These are phyloP conservation scores for Aspergillus leporis DNA, from an alignment of 495 filamentous ascomycete genomes.

Conservation along the genomic window DNA sequence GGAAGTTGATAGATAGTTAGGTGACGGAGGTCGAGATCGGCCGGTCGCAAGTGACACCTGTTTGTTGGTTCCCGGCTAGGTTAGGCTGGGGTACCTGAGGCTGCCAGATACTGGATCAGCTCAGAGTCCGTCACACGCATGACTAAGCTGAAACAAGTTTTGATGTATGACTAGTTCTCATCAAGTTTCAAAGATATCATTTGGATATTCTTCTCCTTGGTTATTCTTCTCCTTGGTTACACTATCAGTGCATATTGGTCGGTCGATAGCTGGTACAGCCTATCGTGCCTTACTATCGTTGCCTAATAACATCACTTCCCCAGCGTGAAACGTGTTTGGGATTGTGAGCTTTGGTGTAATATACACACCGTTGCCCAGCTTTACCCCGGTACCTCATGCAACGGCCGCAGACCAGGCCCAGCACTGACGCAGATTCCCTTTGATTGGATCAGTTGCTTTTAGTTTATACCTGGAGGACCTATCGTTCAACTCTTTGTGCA, in stretches of 20 bases:
- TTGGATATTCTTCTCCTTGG: too few species aligned
- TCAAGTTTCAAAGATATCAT: too few species aligned
- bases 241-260: too few species aligned
- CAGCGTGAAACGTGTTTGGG: not conserved
- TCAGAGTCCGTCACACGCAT: too few species aligned
- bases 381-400: not conserved
- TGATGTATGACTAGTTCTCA: not conserved
- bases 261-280: too few species aligned
- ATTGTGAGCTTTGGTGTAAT: too few species aligned
- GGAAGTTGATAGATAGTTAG: not conserved
- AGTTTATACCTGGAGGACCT: not conserved
- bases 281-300: too few species aligned
- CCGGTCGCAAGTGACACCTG: constrained; percentile 3
- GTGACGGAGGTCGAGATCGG: constrained; percentile 4
- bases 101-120: too few species aligned
- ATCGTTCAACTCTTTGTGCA: not conserved
- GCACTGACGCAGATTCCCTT: not conserved
- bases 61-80: not conserved
- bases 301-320: not conserved
- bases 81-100: not conserved
- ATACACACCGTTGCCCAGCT: not conserved
- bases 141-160: not conserved
- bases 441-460: constrained; percentile 1
- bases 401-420: not conserved
- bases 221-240: too few species aligned